Percentiles rank a stretch among this genome's conserved stretches.
Conservation (phyloP, 164 flowering plant species). For the Annona squamosa region DNA sequence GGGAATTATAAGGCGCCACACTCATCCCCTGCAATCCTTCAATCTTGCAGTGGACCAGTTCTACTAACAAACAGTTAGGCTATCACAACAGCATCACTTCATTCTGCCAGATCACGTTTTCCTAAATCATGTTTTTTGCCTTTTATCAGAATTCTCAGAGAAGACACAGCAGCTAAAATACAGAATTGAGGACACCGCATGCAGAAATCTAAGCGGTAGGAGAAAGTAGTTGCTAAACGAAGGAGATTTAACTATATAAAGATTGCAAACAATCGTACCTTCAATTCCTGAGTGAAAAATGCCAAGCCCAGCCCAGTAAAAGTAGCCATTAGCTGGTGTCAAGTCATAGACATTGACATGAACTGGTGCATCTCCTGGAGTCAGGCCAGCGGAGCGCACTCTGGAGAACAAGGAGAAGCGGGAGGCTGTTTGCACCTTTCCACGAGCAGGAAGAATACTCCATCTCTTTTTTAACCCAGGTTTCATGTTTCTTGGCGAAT, state of each 20-base stretch:
- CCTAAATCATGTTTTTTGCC: too few species aligned
- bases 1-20: background rate
- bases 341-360: constrained; percentile 94
- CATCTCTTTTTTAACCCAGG: constrained; percentile 60
- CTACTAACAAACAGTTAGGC: background rate
- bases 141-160: background rate
- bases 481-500: constrained; percentile 36
- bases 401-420: constrained; percentile 73
- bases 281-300: constrained; percentile 96
- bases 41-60: background rate
- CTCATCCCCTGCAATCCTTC: background rate
- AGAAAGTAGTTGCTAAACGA: background rate
- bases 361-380: constrained; percentile 67
- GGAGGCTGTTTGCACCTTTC: constrained; percentile 54
- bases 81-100: background rate
- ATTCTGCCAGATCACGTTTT: too few species aligned
- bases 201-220: background rate
- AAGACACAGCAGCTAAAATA: background rate
- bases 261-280: constrained; percentile 37
- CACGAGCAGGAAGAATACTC: constrained; percentile 50
- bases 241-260: background rate
- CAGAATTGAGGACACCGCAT: background rate
- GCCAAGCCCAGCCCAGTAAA: constrained; percentile 94
- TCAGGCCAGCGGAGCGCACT: constrained; percentile 45
- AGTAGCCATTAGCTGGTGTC: constrained; percentile 89